These are phyloP conservation scores for Suhomyces ambrosiae DNA, from an alignment of 1,139 yeast genomes.

Conservation along the genomic window DNA sequence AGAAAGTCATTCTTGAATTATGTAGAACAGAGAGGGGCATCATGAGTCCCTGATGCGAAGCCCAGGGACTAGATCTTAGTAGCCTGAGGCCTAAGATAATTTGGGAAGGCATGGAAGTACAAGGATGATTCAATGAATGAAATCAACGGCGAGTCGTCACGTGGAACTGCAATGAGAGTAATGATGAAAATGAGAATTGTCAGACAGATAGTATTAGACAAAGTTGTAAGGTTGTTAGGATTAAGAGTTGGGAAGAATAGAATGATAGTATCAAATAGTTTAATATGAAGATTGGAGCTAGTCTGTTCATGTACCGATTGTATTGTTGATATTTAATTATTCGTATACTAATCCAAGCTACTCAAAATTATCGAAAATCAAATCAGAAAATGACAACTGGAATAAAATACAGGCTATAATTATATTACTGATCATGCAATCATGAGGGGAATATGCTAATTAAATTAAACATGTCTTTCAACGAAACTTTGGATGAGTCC, in stretches of 20 bases:
- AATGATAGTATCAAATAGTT: too few relatives aligned
- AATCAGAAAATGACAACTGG: too few relatives aligned
- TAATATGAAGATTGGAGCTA: too few relatives aligned
- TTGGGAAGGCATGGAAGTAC: slow-evolving; percentile 4
- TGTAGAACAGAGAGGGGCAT: background rate
- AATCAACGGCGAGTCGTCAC: slow-evolving; percentile 1
- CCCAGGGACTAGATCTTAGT: slow-evolving; percentile 2
- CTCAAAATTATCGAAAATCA: too few relatives aligned
- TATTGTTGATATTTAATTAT: too few relatives aligned
- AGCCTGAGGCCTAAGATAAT: slow-evolving; percentile 8
- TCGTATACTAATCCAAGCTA: too few relatives aligned
- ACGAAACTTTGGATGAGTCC: slow-evolving; percentile 80
- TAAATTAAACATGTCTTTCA: slow-evolving; percentile 51
- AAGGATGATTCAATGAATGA: background rate
- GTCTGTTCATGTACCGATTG: too few relatives aligned
- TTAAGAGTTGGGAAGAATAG: too few relatives aligned
- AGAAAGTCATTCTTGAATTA: background rate
- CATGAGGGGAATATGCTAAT: background rate
- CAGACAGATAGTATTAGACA: too few relatives aligned
- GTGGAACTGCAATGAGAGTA: background rate
- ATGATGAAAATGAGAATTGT: too few relatives aligned
- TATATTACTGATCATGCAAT: background rate
- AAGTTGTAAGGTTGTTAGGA: too few relatives aligned
- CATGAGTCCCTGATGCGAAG: background rate
- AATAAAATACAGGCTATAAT: too few relatives aligned